Conservation (phyloP, 257 asterid species). For the Capsicum chinense region DNA sequence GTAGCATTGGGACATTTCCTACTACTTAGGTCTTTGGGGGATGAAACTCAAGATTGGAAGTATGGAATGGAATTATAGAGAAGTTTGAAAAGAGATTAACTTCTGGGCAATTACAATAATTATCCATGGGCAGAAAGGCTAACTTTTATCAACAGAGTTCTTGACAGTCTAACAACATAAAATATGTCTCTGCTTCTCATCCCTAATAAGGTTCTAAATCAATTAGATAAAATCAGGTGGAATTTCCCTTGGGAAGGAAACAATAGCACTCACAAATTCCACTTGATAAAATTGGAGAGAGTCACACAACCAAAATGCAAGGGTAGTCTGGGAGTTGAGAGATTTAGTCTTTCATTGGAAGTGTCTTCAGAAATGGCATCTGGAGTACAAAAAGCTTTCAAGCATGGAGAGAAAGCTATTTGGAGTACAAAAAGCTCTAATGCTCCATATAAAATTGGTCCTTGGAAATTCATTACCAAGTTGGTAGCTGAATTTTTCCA, state of each 20-base stretch:
- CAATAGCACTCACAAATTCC: not conserved
- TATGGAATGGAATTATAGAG: not conserved
- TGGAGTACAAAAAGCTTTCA: not conserved
- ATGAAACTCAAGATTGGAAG: not conserved
- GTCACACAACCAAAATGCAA: not conserved
- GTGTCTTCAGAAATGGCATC: not conserved
- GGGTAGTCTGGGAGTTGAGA: not conserved
- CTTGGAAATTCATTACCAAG: not conserved
- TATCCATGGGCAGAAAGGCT: too few relatives aligned
- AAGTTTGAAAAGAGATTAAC: not conserved
- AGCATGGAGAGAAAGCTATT: too few relatives aligned
- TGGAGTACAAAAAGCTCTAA: not conserved
- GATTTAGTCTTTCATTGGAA: not conserved
- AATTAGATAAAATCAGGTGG: not conserved
- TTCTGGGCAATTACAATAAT: not conserved
- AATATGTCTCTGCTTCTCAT: not conserved
- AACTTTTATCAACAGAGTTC: too few relatives aligned
- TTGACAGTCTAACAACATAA: too few relatives aligned
- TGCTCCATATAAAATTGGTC: not conserved
- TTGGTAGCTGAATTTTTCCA: not conserved
- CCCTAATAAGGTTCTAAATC: not conserved
- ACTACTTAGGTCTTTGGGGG: not conserved
- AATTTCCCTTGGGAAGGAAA: not conserved
- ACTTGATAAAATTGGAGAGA: not conserved
- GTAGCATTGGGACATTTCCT: not conserved